Evolutionary conservation across 163 green algal species (phyloP).

Genomic region (Chlamydomonas reinhardtii): DNA sequence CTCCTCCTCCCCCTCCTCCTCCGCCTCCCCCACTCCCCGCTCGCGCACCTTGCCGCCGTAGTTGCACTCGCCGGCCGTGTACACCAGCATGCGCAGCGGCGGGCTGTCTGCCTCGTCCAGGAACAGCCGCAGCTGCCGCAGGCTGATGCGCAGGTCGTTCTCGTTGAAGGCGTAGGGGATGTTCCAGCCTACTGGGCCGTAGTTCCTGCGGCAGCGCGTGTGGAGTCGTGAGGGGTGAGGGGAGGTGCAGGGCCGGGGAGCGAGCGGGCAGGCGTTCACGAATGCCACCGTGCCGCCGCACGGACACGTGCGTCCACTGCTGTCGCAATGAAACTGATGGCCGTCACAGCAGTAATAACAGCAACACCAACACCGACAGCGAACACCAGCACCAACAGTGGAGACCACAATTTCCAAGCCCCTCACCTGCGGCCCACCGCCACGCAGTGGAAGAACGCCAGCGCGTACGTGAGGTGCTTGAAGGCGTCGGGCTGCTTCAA

Average conservation of each 20-base stretch:
- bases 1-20: no score
- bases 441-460: constrained; percentile 76
- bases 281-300: no score
- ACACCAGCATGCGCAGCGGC: constrained; percentile 56
- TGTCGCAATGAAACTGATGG: no score
- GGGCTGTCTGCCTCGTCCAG: constrained; percentile 64
- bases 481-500: constrained; percentile 63
- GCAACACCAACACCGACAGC: no score
- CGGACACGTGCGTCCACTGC: no score
- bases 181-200: constrained; percentile 82
- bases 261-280: no score
- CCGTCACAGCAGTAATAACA: no score
- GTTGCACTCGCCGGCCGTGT: constrained; percentile 77
- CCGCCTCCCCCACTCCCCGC: no score
- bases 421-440: constrained; percentile 64
- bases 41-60: constrained; percentile 75
- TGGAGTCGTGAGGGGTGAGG: background rate
- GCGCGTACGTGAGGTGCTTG: constrained; percentile 62
- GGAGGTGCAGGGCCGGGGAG: background rate
- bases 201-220: constrained; percentile 42
- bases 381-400: no score
- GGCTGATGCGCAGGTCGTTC: constrained; percentile 80
- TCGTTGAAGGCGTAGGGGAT: constrained; percentile 87
- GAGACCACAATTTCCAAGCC: no score
- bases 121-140: constrained; percentile 77